phyloP scores from a whole-genome alignment of 768 basidiomycete genomes.

The Mycena venus region DNA sequence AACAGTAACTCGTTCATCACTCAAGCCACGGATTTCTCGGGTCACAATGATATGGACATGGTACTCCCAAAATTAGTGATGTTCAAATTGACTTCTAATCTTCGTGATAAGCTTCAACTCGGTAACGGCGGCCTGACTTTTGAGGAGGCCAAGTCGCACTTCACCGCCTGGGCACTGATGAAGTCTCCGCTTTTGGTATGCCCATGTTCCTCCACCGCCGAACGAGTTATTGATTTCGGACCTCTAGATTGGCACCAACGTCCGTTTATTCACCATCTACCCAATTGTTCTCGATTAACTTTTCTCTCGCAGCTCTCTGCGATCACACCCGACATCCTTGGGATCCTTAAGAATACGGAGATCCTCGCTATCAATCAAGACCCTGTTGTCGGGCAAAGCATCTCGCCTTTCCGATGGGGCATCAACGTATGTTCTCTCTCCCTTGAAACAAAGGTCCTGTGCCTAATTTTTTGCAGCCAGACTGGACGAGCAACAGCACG shows the following conservation, averaged over 20 bases:
- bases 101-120: constrained; percentile 60
- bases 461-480: constrained; percentile 39
- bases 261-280: constrained; percentile 39
- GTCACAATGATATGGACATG: constrained; percentile 79
- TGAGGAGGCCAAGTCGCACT: constrained; percentile 78
- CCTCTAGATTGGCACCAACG: constrained; percentile 68
- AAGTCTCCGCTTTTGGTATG: constrained; percentile 69
- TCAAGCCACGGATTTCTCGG: constrained; percentile 73
- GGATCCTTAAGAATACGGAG: constrained; percentile 73
- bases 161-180: constrained; percentile 81
- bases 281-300: not conserved
- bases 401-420: constrained; percentile 80
- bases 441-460: constrained; percentile 25
- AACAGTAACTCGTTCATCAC: constrained; percentile 76
- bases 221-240: not conserved
- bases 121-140: constrained; percentile 75
- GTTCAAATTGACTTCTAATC: too few relatives aligned
- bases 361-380: constrained; percentile 81
- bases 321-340: constrained; percentile 63
- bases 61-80: too few relatives aligned
- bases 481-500: constrained; percentile 55
- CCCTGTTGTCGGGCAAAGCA: constrained; percentile 68
- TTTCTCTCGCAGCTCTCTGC: constrained; percentile 56
- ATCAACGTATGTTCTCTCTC: constrained; percentile 57
- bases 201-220: not conserved